Percentiles rank a stretch among this genome's conserved stretches.
These are phyloP conservation scores for Venturia aucupariae DNA, from an alignment of 2,329 filamentous ascomycete species.

Conservation along the genomic window DNA sequence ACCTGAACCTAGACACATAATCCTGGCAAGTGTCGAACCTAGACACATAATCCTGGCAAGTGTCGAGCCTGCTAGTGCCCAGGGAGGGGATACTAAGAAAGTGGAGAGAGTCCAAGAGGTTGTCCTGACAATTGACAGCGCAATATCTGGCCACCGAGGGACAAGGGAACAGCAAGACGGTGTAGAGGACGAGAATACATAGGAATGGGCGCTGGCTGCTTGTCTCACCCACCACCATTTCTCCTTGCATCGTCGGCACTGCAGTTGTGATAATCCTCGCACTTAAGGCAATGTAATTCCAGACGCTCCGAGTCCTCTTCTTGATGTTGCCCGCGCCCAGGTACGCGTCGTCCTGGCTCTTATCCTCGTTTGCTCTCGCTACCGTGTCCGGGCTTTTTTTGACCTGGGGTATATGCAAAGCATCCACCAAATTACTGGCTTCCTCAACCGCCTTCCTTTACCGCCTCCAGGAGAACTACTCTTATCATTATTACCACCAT, in stretches of 20 bases:
- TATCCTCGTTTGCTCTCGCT: background rate
- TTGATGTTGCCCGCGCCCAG: background rate
- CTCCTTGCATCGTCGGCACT: background rate
- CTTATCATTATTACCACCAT: background rate
- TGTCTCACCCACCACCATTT: background rate
- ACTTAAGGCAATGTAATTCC: background rate
- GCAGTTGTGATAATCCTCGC: background rate
- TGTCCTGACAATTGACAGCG: conserved; percentile 5
- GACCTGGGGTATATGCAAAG: background rate
- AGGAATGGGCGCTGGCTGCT: background rate
- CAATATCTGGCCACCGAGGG: background rate
- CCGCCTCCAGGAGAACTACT: background rate
- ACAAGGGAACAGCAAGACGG: background rate
- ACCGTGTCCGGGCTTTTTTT: background rate
- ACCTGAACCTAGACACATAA: background rate
- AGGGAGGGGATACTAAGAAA: background rate
- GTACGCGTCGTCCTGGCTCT: background rate
- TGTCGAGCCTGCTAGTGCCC: background rate
- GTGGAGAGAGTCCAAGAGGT: background rate
- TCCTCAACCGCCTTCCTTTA: background rate
- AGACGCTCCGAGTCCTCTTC: background rate
- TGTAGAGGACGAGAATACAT: background rate
- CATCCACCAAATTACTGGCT: background rate
- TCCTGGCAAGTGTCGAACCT: background rate
- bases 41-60: background rate